Percentiles rank a stretch among this genome's conserved stretches.
Evolutionary conservation across 2,329 filamentous ascomycete genomes (phyloP).

Genomic region (Coniochaeta hoffmannii): DNA sequence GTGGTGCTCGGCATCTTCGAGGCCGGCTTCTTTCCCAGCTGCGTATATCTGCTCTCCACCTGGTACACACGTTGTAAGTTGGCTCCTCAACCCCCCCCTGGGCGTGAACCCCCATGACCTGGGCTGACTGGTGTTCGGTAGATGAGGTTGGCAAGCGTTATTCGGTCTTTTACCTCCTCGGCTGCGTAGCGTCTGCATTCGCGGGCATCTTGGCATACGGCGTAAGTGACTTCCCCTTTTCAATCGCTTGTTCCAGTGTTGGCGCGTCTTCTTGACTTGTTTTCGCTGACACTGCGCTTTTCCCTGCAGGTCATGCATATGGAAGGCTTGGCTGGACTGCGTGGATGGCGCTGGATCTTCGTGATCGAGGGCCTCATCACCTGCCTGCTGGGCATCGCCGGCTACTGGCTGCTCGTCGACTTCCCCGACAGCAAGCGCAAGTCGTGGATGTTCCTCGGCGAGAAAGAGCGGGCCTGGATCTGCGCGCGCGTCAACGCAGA

Average conservation of each 20-base stretch:
- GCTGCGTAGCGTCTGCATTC: constrained; percentile 58
- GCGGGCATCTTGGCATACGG: constrained; percentile 65
- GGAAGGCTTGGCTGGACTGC: constrained; percentile 43
- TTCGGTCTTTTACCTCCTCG: constrained; percentile 61
- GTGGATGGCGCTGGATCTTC: constrained; percentile 64
- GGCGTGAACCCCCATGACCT: background rate
- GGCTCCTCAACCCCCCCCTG: background rate
- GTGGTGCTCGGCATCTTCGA: constrained; percentile 58
- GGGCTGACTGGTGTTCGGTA: constrained; percentile 10
- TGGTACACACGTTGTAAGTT: constrained; percentile 61
- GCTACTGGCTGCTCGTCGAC: constrained; percentile 54
- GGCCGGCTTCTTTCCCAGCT: constrained; percentile 65
- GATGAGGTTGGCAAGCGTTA: constrained; percentile 66
- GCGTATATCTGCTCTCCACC: constrained; percentile 64
- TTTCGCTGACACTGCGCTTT: background rate
- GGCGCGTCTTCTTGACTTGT: too few species aligned
- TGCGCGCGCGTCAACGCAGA: constrained; percentile 48
- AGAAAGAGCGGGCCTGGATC: constrained; percentile 44
- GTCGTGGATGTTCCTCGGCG: constrained; percentile 44
- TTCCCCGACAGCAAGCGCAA: constrained; percentile 51
- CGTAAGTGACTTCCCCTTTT: constrained; percentile 29
- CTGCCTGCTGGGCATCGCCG: constrained; percentile 36
- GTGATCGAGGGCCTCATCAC: constrained; percentile 48
- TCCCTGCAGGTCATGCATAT: constrained; percentile 50
- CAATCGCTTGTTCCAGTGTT: too few species aligned